Evolutionary conservation across 2,329 filamentous ascomycete genomes (phyloP).

Genomic region (Chaetomiaceae sp.): DNA sequence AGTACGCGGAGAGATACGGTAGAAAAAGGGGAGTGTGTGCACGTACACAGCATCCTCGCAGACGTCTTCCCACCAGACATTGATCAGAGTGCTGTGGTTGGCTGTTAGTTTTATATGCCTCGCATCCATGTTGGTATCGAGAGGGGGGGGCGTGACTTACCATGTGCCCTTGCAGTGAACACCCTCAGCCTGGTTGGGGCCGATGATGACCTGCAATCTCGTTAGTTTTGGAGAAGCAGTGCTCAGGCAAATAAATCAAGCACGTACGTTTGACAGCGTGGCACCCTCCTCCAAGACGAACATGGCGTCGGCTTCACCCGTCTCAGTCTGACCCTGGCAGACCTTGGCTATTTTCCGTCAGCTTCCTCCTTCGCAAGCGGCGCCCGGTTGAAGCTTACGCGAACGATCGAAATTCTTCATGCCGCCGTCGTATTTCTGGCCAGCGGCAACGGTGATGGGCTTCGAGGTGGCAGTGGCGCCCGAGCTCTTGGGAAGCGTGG

Average conservation of each 20-base stretch:
- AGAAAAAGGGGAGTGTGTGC: background rate
- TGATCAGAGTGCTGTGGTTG: conserved; percentile 10
- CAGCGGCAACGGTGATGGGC: conserved; percentile 3
- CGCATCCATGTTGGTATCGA: too few relatives aligned
- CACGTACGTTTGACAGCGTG: conserved; percentile 12
- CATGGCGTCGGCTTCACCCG: conserved; percentile 13
- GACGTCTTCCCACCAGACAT: conserved; percentile 17
- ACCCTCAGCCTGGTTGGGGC: conserved; percentile 16
- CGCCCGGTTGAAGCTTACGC: background rate
- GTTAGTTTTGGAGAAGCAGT: background rate
- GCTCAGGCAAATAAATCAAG: too few relatives aligned
- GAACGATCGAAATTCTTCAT: conserved; percentile 16
- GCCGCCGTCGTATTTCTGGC: conserved; percentile 9
- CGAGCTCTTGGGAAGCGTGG: conserved; percentile 11
- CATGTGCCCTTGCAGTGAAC: conserved; percentile 16
- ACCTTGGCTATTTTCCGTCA: background rate
- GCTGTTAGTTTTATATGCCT: background rate
- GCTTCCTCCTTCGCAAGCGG: background rate
- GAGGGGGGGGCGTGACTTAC: too few relatives aligned
- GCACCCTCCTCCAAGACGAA: conserved; percentile 13
- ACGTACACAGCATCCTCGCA: conserved; percentile 17
- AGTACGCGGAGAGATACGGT: background rate
- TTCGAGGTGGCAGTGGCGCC: conserved; percentile 5
- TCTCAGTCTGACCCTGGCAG: conserved; percentile 8
- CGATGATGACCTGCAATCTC: conserved; percentile 10